phyloP scores from a whole-genome alignment of 2,329 filamentous ascomycete species.

The Diaporthe sp. region DNA sequence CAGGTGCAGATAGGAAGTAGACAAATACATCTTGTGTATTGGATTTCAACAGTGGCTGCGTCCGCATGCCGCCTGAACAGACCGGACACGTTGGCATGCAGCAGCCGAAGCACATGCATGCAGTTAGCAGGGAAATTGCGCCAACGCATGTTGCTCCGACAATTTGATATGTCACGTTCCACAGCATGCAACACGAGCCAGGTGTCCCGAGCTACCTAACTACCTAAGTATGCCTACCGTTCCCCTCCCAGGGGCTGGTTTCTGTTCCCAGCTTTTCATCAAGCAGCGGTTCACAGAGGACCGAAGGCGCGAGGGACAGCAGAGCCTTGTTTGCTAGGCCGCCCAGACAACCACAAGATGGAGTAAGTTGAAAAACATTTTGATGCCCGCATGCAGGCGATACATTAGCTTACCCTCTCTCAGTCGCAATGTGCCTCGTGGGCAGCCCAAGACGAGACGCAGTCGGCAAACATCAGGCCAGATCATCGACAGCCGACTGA shows the following conservation, averaged over 20 bases:
- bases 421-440: not conserved
- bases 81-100: conserved; percentile 6
- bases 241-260: not conserved
- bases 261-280: not conserved
- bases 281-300: not conserved
- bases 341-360: not conserved
- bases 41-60: too few species aligned
- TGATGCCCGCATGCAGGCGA: not conserved
- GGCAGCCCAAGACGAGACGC: conserved; percentile 11
- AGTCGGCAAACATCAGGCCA: conserved; percentile 15
- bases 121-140: not conserved
- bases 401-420: not conserved
- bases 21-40: not conserved
- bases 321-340: conserved; percentile 6
- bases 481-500: conserved; percentile 34
- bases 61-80: not conserved
- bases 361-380: conserved; percentile 22
- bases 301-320: not conserved
- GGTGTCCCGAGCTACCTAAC: not conserved
- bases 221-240: conserved; percentile 8
- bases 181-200: not conserved
- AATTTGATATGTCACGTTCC: not conserved
- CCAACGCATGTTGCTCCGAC: not conserved
- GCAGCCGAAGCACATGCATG: not conserved
- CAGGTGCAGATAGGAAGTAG: not conserved